Evolutionary conservation across 768 basidiomycete genomes (phyloP).

Genomic region (Tricholoma saponaceum): DNA sequence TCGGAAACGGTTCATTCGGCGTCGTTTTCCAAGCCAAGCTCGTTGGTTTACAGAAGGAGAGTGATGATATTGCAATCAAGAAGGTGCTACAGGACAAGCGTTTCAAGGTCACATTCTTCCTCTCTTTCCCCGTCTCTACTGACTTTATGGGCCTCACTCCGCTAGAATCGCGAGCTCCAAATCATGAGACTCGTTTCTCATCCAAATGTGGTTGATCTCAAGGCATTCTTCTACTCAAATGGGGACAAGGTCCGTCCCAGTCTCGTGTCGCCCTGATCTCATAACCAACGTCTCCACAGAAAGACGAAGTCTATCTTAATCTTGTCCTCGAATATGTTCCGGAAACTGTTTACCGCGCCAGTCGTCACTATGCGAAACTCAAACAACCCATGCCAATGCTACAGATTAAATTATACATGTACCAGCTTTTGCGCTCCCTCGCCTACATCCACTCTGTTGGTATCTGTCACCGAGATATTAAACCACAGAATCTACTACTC

Average conservation of each 20-base stretch:
- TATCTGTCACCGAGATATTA: slow-evolving; percentile 99
- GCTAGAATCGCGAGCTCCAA: slow-evolving; percentile 96
- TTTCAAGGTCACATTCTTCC: slow-evolving; percentile 79
- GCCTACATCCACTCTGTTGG: slow-evolving; percentile 99
- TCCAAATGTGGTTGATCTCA: slow-evolving; percentile 97
- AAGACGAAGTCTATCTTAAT: slow-evolving; percentile 99
- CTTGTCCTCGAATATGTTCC: slow-evolving; percentile 99
- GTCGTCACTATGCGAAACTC: slow-evolving; percentile 97
- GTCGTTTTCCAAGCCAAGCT: slow-evolving; percentile 97
- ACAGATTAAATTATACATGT: slow-evolving; percentile 99
- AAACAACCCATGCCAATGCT: slow-evolving; percentile 99
- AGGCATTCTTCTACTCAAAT: slow-evolving; percentile 98
- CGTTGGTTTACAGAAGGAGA: slow-evolving; percentile 56
- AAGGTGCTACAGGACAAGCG: slow-evolving; percentile 99
- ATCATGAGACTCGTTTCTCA: slow-evolving; percentile 97
- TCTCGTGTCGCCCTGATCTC: slow-evolving; percentile 7
- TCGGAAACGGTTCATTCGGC: slow-evolving; percentile 98
- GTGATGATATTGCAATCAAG: slow-evolving; percentile 98
- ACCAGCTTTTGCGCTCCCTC: slow-evolving; percentile 95
- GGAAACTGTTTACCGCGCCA: slow-evolving; percentile 98
- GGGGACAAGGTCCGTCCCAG: slow-evolving; percentile 84
- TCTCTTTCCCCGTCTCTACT: slow-evolving; percentile 12
- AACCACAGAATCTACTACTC: slow-evolving; percentile 96
- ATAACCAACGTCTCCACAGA: slow-evolving; percentile 45
- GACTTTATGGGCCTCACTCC: slow-evolving; percentile 3